Conservation (phyloP, 2,329 filamentous ascomycete genomes). For the Xylariaceae sp. region DNA sequence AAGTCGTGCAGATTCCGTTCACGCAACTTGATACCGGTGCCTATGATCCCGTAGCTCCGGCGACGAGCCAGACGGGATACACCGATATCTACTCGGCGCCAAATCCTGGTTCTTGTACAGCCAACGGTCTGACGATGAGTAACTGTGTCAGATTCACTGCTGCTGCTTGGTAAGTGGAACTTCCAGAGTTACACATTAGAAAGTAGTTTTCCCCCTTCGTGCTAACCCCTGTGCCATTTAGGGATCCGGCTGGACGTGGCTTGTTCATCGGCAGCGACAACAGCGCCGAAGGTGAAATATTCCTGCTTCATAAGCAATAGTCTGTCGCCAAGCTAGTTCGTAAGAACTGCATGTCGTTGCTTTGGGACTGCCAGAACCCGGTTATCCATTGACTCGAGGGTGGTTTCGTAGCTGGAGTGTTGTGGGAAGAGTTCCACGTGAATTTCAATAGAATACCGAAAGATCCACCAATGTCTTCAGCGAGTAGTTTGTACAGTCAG, state of each 20-base stretch:
- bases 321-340: no score
- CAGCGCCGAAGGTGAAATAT: constrained; percentile 35
- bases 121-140: constrained; percentile 35
- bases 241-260: constrained; percentile 34
- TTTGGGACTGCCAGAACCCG: no score
- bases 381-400: no score
- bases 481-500: no score
- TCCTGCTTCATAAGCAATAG: constrained; percentile 26
- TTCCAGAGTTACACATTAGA: neutral
- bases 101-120: constrained; percentile 31
- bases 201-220: neutral
- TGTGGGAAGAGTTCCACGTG: no score
- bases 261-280: constrained; percentile 39
- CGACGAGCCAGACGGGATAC: constrained; percentile 30
- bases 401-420: no score
- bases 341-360: no score
- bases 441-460: no score
- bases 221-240: constrained; percentile 2
- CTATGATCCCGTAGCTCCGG: constrained; percentile 33
- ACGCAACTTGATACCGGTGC: constrained; percentile 20
- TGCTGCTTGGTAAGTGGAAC: constrained; percentile 25
- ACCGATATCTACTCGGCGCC: constrained; percentile 34
- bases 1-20: constrained; percentile 38
- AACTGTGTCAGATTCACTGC: constrained; percentile 37
- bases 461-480: no score